Percentiles rank a stretch among this genome's conserved stretches.
phyloP scores from a whole-genome alignment of 2,329 filamentous ascomycete genomes.

The Stenocarpella maydis region DNA sequence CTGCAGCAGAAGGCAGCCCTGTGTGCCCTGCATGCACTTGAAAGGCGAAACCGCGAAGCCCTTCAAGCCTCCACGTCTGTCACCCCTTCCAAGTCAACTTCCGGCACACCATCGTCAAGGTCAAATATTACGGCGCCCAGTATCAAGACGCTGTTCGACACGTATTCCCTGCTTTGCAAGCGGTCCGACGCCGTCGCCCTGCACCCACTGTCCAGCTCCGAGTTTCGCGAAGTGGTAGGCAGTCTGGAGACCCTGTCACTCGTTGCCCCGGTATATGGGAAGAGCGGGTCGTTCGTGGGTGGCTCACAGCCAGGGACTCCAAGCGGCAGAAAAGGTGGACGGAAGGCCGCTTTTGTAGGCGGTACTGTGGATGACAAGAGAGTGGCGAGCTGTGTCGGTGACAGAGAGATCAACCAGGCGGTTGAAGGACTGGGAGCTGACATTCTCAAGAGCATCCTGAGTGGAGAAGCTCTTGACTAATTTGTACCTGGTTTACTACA shows the following conservation, averaged over 20 bases:
- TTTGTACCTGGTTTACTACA: background rate
- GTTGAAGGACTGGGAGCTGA: constrained; percentile 69
- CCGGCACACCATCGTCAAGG: constrained; percentile 66
- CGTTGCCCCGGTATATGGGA: constrained; percentile 74
- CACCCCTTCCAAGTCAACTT: constrained; percentile 30
- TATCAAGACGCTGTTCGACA: constrained; percentile 83
- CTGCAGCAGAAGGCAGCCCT: constrained; percentile 96
- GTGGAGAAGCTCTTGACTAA: constrained; percentile 66
- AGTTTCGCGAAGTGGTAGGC: constrained; percentile 92
- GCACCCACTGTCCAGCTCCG: constrained; percentile 86
- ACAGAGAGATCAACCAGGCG: constrained; percentile 78
- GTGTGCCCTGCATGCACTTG: constrained; percentile 87
- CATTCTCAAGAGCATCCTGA: constrained; percentile 69
- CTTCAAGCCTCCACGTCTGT: constrained; percentile 50
- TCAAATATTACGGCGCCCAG: constrained; percentile 72
- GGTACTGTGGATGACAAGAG: constrained; percentile 75
- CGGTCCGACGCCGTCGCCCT: constrained; percentile 77
- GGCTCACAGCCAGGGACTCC: constrained; percentile 65
- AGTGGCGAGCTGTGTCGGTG: constrained; percentile 80
- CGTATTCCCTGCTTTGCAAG: constrained; percentile 84
- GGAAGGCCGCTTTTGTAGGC: constrained; percentile 60
- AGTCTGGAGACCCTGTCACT: constrained; percentile 90
- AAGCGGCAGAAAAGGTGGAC: constrained; percentile 66
- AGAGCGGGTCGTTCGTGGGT: constrained; percentile 70
- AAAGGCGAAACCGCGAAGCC: constrained; percentile 72